A percentile compares a stretch with the other conserved stretches of the same genome.
These are phyloP conservation scores for Myxozyma vanderwaltii DNA, from an alignment of 805 yeast species.

Conservation along the genomic window DNA sequence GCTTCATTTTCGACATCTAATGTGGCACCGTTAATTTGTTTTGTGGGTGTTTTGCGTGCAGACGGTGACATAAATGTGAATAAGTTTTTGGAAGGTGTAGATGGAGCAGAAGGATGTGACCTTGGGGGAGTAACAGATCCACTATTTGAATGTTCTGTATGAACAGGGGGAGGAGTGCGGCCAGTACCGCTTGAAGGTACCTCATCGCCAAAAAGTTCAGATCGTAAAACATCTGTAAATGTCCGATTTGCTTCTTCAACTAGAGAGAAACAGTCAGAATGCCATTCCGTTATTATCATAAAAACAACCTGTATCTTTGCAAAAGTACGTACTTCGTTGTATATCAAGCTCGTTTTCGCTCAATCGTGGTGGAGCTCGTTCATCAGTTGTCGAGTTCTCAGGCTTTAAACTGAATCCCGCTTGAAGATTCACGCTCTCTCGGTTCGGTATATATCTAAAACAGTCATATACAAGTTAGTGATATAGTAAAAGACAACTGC, in stretches of 20 bases:
- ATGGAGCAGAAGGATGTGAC: constrained; percentile 38
- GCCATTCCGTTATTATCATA: not conserved
- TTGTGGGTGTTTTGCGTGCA: constrained; percentile 51
- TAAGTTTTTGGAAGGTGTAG: constrained; percentile 54
- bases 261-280: not conserved
- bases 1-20: constrained; percentile 67
- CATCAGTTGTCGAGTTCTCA: constrained; percentile 42
- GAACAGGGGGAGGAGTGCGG: constrained; percentile 39
- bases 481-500: not conserved
- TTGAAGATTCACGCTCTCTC: constrained; percentile 84
- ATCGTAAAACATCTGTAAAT: constrained; percentile 79
- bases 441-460: constrained; percentile 72
- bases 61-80: constrained; percentile 73
- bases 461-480: not conserved
- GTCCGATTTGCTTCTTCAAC: constrained; percentile 85
- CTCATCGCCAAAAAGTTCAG: constrained; percentile 89
- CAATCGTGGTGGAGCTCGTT: constrained; percentile 24
- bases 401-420: constrained; percentile 71
- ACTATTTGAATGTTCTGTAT: constrained; percentile 6
- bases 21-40: constrained; percentile 19
- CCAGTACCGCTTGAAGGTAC: constrained; percentile 51
- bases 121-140: constrained; percentile 30
- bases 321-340: constrained; percentile 48
- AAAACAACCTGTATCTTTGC: too few species aligned
- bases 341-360: constrained; percentile 60